Evolutionary conservation across 1,284 basidiomycete species (phyloP).

Genomic region (Naganishia cerealis): DNA sequence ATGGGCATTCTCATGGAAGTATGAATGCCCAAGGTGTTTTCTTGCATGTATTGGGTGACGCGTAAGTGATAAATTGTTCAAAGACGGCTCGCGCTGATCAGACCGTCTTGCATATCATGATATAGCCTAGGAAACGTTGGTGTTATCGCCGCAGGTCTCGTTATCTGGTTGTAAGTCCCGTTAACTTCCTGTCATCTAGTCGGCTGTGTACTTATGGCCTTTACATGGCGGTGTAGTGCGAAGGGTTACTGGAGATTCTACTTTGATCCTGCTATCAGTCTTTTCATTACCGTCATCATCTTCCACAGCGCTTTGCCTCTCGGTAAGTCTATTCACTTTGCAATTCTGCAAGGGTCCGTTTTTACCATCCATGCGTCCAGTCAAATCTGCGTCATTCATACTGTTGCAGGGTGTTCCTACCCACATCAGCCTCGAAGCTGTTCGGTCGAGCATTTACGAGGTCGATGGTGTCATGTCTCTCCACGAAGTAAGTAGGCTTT

Average conservation of each 20-base stretch:
- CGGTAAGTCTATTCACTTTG: conserved; percentile 59
- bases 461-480: conserved; percentile 87
- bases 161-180: conserved; percentile 72
- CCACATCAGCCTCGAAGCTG: conserved; percentile 81
- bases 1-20: conserved; percentile 66
- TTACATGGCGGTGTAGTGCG: conserved; percentile 36
- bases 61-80: conserved; percentile 52
- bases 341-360: too few species aligned
- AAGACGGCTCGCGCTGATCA: background rate
- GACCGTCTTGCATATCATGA: background rate
- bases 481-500: conserved; percentile 63
- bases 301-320: conserved; percentile 92
- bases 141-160: conserved; percentile 88
- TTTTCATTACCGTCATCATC: conserved; percentile 94
- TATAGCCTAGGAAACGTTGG: conserved; percentile 83
- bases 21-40: conserved; percentile 99
- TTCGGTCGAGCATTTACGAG: conserved; percentile 72
- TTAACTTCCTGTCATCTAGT: background rate
- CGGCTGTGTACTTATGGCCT: background rate
- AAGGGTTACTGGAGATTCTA: conserved; percentile 67
- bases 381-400: conserved; percentile 92
- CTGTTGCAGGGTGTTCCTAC: conserved; percentile 93
- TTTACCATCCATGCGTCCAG: conserved; percentile 53
- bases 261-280: conserved; percentile 88
- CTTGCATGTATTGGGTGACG: conserved; percentile 93